Conservation (phyloP, 1,284 basidiomycete species). For the Hortiboletus rubellus region DNA sequence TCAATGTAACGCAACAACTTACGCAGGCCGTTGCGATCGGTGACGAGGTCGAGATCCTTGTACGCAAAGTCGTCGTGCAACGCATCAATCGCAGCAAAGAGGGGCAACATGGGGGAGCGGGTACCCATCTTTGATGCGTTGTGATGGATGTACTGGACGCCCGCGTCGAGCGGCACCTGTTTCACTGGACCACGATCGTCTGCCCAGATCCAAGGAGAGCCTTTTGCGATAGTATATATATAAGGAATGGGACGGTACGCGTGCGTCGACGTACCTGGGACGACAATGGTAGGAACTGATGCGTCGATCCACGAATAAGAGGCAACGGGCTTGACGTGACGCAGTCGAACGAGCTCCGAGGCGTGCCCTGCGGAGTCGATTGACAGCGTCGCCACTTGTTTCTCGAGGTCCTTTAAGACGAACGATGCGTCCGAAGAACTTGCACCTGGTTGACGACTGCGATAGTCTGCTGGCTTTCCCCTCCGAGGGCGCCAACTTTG, state of each 20-base stretch:
- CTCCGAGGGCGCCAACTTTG: slow-evolving; percentile 13
- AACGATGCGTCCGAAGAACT: slow-evolving; percentile 9
- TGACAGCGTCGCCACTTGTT: slow-evolving; percentile 17
- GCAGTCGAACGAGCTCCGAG: slow-evolving; percentile 27
- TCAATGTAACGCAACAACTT: slow-evolving; percentile 37
- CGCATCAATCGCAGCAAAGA: slow-evolving; percentile 38
- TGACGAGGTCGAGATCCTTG: slow-evolving; percentile 34
- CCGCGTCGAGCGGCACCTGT: slow-evolving; percentile 31
- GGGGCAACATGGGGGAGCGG: slow-evolving; percentile 35
- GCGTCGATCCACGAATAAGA: slow-evolving; percentile 40
- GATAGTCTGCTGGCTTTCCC: slow-evolving; percentile 12
- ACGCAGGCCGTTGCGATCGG: slow-evolving; percentile 39
- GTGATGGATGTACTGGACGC: slow-evolving; percentile 32
- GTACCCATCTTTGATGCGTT: slow-evolving; percentile 34
- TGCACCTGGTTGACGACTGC: background rate
- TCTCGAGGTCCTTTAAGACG: slow-evolving; percentile 28
- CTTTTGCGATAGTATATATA: slow-evolving; percentile 4
- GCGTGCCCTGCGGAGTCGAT: slow-evolving; percentile 6
- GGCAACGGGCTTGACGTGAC: slow-evolving; percentile 28
- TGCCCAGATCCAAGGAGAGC: slow-evolving; percentile 36
- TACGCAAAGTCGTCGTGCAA: slow-evolving; percentile 33
- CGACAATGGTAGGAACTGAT: slow-evolving; percentile 30
- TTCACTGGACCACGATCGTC: slow-evolving; percentile 20
- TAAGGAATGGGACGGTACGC: background rate
- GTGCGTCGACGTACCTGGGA: slow-evolving; percentile 28